phyloP scores from a whole-genome alignment of 2,329 filamentous ascomycete species.

The Ophiostoma australiae region DNA sequence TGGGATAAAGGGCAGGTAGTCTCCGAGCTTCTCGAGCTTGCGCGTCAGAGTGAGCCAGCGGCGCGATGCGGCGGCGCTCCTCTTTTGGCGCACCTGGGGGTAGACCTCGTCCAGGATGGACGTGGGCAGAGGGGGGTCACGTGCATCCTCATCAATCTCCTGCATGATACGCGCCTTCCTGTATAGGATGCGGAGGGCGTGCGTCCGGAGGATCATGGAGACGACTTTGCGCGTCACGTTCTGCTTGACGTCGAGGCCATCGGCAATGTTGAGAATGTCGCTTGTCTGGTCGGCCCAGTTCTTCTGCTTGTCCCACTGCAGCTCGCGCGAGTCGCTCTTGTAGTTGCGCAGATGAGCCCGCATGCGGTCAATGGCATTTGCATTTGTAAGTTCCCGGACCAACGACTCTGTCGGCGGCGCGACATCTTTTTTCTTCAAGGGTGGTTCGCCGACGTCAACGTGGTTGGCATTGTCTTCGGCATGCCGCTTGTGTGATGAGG shows the following conservation, averaged over 20 bases:
- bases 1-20: constrained; percentile 2
- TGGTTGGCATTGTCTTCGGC: background rate
- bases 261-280: background rate
- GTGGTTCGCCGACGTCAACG: background rate
- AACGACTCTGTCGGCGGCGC: background rate
- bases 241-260: background rate
- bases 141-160: background rate
- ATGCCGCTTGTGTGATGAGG: background rate
- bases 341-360: background rate
- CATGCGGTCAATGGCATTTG: background rate
- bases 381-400: background rate
- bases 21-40: constrained; percentile 4
- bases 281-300: background rate
- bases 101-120: background rate
- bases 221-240: background rate
- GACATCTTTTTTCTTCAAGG: background rate
- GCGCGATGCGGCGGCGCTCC: background rate
- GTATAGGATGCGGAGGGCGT: background rate
- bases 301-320: background rate
- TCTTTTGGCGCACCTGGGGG: background rate
- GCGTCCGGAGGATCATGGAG: constrained; percentile 3
- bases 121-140: background rate
- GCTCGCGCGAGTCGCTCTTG: constrained; percentile 8
- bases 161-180: background rate
- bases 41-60: constrained; percentile 5